These are phyloP conservation scores for Cryptococcus wingfieldii DNA, from an alignment of 1,284 basidiomycete species.

Conservation along the genomic window DNA sequence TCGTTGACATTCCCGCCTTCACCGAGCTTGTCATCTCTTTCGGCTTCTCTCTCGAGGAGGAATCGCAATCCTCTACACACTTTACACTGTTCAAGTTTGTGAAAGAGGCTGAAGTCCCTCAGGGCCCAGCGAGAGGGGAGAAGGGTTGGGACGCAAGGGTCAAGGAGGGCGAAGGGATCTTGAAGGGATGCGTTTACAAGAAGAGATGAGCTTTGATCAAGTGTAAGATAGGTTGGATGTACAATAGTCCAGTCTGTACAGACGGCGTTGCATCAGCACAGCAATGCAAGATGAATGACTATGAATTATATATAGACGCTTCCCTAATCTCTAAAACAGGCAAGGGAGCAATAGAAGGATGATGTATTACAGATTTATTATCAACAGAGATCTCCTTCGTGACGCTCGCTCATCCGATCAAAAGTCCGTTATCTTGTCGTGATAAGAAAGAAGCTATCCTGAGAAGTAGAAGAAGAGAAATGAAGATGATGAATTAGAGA, in stretches of 20 bases:
- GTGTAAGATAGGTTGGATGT: background rate
- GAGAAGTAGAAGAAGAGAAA: background rate
- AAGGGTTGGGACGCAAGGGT: slow-evolving; percentile 64
- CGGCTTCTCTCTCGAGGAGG: slow-evolving; percentile 72
- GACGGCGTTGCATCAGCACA: background rate
- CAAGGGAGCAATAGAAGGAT: too few relatives aligned
- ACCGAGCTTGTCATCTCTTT: slow-evolving; percentile 63
- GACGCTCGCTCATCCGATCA: background rate
- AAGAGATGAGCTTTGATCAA: slow-evolving; percentile 58
- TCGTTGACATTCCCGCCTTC: slow-evolving; percentile 72
- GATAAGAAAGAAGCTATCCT: background rate
- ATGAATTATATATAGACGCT: background rate
- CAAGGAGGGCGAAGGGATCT: slow-evolving; percentile 57
- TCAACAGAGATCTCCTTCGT: background rate
- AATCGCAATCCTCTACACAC: slow-evolving; percentile 72
- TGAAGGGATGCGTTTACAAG: slow-evolving; percentile 97
- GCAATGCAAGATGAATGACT: background rate
- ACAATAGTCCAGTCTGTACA: background rate
- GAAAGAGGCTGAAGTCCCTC: slow-evolving; percentile 57
- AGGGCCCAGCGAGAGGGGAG: slow-evolving; percentile 48
- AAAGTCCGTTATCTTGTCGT: background rate
- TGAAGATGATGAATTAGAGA: too few relatives aligned
- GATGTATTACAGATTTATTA: background rate
- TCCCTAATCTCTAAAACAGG: background rate
- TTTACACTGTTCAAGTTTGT: slow-evolving; percentile 82